These are phyloP conservation scores for Calamus simplicifolius DNA, from an alignment of 176 grass and related monocot genomes.

Conservation along the genomic window DNA sequence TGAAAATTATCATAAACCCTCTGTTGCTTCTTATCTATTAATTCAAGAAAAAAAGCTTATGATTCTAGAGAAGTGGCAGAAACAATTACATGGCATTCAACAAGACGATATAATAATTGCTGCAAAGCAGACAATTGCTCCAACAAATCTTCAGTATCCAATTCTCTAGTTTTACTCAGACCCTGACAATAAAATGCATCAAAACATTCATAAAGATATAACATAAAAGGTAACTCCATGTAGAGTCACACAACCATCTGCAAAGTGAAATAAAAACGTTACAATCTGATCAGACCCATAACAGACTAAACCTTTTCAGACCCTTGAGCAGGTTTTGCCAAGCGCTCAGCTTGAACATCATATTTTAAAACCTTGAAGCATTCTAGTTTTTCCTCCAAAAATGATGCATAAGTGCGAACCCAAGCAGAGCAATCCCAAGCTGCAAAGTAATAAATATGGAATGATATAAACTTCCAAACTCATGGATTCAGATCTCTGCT, in stretches of 20 bases:
- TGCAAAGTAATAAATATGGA: slow-evolving; percentile 22
- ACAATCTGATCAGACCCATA: neutral
- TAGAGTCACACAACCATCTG: no score
- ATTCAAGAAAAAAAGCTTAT: neutral
- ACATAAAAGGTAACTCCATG: no score
- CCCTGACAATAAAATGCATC: slow-evolving; percentile 36
- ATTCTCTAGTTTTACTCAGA: slow-evolving; percentile 69
- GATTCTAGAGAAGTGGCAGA: neutral
- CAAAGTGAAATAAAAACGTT: neutral
- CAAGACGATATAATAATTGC: slow-evolving; percentile 85
- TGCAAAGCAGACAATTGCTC: slow-evolving; percentile 86
- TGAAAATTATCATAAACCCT: no score
- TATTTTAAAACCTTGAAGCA: slow-evolving; percentile 90
- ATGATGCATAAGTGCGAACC: slow-evolving; percentile 78
- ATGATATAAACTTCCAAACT: neutral
- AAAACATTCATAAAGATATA: no score
- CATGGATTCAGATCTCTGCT: neutral
- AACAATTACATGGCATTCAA: slow-evolving; percentile 73
- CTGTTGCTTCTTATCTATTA: no score
- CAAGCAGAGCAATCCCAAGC: slow-evolving; percentile 96
- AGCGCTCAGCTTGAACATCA: slow-evolving; percentile 84
- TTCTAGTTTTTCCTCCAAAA: slow-evolving; percentile 92
- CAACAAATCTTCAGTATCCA: slow-evolving; percentile 69
- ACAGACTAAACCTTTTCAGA: slow-evolving; percentile 63
- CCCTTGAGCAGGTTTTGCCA: slow-evolving; percentile 62